Conservation (phyloP, 169 alveolate species). For the Besnoitia besnoiti region DNA sequence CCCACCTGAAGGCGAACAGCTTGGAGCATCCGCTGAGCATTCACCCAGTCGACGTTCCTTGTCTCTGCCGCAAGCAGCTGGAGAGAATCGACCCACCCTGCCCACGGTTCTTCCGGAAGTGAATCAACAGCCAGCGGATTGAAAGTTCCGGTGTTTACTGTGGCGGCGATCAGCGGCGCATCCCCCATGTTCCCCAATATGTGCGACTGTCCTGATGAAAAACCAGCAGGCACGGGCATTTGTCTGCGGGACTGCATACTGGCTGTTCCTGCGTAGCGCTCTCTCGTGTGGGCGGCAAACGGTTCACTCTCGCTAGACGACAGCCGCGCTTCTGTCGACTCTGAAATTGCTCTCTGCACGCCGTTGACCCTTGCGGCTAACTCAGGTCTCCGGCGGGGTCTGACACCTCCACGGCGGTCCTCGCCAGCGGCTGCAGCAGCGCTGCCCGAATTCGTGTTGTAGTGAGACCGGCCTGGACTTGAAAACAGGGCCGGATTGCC, state of each 20-base stretch:
- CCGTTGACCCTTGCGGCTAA: conserved; percentile 2
- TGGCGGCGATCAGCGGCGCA: neutral
- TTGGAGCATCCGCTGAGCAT: conserved; percentile 16
- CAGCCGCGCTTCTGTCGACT: neutral
- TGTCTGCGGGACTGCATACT: neutral
- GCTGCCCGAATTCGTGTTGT: neutral
- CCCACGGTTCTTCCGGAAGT: conserved; percentile 1
- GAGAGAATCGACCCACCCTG: neutral
- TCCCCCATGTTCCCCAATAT: neutral
- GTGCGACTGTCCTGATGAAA: neutral
- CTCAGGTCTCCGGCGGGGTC: conserved; percentile 22
- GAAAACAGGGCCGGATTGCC: neutral
- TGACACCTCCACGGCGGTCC: neutral
- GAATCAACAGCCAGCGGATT: neutral
- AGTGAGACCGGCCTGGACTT: neutral
- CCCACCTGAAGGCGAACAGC: conserved; percentile 32
- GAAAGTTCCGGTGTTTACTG: neutral
- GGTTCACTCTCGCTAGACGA: neutral
- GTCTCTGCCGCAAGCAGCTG: conserved; percentile 9
- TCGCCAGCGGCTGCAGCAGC: neutral
- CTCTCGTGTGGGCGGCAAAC: neutral
- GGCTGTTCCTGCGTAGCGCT: neutral
- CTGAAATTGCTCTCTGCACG: neutral
- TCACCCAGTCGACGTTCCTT: neutral
- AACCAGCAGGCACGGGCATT: neutral